phyloP scores from a whole-genome alignment of 2,329 filamentous ascomycete genomes.

The Cytospora schulzeri region DNA sequence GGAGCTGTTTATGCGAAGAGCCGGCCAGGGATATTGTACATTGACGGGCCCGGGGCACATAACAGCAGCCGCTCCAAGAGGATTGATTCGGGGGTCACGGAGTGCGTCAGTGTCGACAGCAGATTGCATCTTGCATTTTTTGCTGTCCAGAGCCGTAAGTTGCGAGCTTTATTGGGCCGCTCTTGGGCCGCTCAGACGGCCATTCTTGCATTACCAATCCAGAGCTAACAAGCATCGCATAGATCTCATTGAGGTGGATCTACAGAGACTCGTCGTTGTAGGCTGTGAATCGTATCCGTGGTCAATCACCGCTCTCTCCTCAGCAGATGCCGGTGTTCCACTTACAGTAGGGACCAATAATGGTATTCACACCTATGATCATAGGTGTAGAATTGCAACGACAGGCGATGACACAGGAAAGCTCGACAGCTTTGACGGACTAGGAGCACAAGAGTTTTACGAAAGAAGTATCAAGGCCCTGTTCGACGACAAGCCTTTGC shows the following conservation, averaged over 20 bases:
- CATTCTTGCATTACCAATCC: background rate
- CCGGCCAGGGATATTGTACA: constrained; percentile 65
- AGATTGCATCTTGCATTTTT: constrained; percentile 71
- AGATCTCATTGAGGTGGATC: constrained; percentile 79
- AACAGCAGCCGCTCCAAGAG: constrained; percentile 58
- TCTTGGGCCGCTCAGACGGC: background rate
- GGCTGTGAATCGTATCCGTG: constrained; percentile 75
- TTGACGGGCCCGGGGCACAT: constrained; percentile 50
- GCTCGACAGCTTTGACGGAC: constrained; percentile 38
- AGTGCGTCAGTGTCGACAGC: constrained; percentile 81
- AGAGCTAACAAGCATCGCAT: constrained; percentile 25
- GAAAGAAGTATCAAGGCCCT: constrained; percentile 39
- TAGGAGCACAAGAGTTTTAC: constrained; percentile 37
- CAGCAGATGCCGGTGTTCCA: constrained; percentile 65
- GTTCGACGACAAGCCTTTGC: constrained; percentile 55
- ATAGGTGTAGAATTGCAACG: constrained; percentile 50
- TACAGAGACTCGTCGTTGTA: constrained; percentile 70
- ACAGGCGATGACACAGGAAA: constrained; percentile 40
- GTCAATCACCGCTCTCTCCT: constrained; percentile 81
- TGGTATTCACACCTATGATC: constrained; percentile 82
- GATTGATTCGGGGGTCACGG: constrained; percentile 73
- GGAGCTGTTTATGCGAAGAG: constrained; percentile 70
- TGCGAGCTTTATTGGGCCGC: too few species aligned
- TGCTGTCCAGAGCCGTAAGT: constrained; percentile 71
- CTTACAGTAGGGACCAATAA: constrained; percentile 82